These are phyloP conservation scores for Aspergillus intermedius DNA, from an alignment of 2,329 filamentous ascomycete species.

Conservation along the genomic window DNA sequence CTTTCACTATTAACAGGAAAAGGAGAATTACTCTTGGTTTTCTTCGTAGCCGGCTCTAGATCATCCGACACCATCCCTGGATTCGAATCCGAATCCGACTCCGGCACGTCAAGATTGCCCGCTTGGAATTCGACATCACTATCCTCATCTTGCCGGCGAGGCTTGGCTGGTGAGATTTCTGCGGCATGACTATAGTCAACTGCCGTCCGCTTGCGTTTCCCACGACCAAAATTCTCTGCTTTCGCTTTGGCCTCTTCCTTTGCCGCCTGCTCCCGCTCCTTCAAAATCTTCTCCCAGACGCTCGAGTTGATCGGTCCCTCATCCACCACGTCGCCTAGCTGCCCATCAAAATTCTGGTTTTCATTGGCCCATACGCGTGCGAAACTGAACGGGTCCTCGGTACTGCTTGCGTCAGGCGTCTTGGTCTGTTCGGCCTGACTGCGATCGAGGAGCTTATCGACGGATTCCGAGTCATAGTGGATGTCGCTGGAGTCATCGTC, in stretches of 20 bases:
- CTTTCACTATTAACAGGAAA: not conserved
- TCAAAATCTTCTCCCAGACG: slow-evolving; percentile 86
- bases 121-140: slow-evolving; percentile 28
- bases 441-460: slow-evolving; percentile 88
- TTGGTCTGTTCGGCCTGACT: slow-evolving; percentile 69
- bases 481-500: slow-evolving; percentile 66
- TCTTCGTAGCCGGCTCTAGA: slow-evolving; percentile 17
- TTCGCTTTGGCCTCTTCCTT: slow-evolving; percentile 62
- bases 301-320: slow-evolving; percentile 53
- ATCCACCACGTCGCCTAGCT: slow-evolving; percentile 49
- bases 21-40: slow-evolving; percentile 14
- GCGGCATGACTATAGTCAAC: slow-evolving; percentile 23
- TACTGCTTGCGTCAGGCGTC: slow-evolving; percentile 56
- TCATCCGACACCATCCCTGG: slow-evolving; percentile 15
- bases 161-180: slow-evolving; percentile 18
- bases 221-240: slow-evolving; percentile 73
- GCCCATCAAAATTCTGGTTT: slow-evolving; percentile 59
- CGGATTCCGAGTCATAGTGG: slow-evolving; percentile 68
- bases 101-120: slow-evolving; percentile 18
- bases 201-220: slow-evolving; percentile 64
- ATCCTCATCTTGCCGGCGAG: slow-evolving; percentile 12
- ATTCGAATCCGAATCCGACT: slow-evolving; percentile 19
- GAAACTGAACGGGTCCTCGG: slow-evolving; percentile 79
- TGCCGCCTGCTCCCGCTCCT: slow-evolving; percentile 72
- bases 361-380: slow-evolving; percentile 91